Base-by-base conservation (phyloP, 257 asterid genomes). In the Petunia secreta region DNA sequence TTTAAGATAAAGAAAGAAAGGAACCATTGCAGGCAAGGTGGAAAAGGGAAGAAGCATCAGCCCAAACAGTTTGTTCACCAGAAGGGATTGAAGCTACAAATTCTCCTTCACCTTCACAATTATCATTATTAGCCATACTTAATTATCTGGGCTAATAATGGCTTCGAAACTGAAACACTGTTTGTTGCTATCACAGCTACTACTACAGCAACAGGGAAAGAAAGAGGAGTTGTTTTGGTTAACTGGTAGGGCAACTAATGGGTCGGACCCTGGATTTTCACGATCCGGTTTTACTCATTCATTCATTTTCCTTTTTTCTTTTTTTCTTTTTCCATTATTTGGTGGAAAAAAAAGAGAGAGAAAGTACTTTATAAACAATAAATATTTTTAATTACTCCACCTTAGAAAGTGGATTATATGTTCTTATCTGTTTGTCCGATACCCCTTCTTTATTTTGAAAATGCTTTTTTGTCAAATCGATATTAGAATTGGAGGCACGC, bases 51-150 rank as follows among this genome's bases (percentile, higher is more conserved):
- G 98, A 96, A 79, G 89, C 92, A 74, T 96, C 98, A 34, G 87
- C 89, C 98, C 98, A 92, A 73, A 87, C 93, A 64, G 95, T 83
- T 79, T 91, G 97, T 86, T 86, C 90, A 63, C 86, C 92, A 69
- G 94, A 88, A 77, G 96, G 91, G 67, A 93, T 86, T 54, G 93
- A 88, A 86, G 96, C 90, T 25, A 79, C 76, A 86, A 80, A 81
- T 8, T 60, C 82, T 71, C 85, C 75, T 77, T 81, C 83, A n/a
- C 80, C 79, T 84, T 84, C 91, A 59, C 10, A 78, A 46, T 63
- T 83, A 68, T 90, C 88, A 88, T 90, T 38, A 43, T 60, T 15
- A 14, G n/a, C 34, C 3, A 11, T 34, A 41, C 59, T 43, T 34
- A 77, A 14, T 5, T 71, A 71, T 71, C 11, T 48, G 77, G 60